phyloP scores from a whole-genome alignment of 176 grass and related monocot species.

The Oryza glumipatula region DNA sequence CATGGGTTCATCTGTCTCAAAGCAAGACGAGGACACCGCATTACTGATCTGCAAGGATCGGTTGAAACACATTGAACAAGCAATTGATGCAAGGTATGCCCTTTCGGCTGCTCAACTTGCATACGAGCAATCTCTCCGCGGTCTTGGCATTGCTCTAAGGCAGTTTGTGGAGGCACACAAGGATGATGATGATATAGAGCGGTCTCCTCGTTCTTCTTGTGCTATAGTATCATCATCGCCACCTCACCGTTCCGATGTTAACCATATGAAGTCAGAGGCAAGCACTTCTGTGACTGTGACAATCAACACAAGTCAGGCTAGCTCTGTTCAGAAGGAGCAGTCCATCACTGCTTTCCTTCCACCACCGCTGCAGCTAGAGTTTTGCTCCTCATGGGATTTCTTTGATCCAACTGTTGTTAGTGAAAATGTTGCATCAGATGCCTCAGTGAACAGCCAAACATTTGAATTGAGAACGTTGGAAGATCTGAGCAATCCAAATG shows the following conservation, averaged over 20 bases:
- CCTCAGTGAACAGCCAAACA: neutral
- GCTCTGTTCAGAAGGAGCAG: constrained; percentile 40
- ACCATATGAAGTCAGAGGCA: constrained; percentile 41
- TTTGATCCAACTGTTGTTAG: constrained; percentile 49
- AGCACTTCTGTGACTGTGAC: constrained; percentile 48
- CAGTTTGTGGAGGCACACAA: constrained; percentile 50
- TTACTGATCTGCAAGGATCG: constrained; percentile 57
- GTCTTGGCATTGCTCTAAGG: constrained; percentile 50
- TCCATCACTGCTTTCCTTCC: neutral
- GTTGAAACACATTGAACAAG: constrained; percentile 42
- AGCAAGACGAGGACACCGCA: constrained; percentile 40
- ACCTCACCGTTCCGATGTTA: constrained; percentile 29
- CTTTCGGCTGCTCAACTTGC: constrained; percentile 60
- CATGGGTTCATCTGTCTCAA: constrained; percentile 59
- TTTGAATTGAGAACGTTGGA: neutral
- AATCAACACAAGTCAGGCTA: constrained; percentile 27
- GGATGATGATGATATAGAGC: constrained; percentile 36
- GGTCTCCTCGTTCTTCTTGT: constrained; percentile 46
- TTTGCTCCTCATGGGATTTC: constrained; percentile 64
- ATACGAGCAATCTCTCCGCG: constrained; percentile 55
- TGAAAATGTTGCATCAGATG: constrained; percentile 22
- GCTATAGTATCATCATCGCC: constrained; percentile 41
- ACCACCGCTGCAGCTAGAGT: constrained; percentile 1
- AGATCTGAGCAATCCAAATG: constrained; percentile 4
- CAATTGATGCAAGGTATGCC: constrained; percentile 61